Percentiles rank a stretch among this genome's conserved stretches.
Conservation (phyloP, 495 filamentous ascomycete genomes). For the Bacidia rubella region DNA sequence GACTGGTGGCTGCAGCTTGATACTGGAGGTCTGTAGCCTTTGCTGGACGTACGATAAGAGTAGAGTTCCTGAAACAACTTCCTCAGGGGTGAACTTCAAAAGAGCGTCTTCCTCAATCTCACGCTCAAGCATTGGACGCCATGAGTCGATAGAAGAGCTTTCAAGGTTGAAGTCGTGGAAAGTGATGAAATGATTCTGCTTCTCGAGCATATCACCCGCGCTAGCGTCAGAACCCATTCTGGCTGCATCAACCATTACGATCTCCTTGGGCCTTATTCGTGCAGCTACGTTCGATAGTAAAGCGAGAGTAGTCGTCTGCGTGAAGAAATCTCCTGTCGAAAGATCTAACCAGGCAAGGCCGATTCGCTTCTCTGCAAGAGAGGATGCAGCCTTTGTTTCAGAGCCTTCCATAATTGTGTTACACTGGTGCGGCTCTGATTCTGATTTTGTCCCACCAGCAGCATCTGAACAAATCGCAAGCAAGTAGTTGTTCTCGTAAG, state of each 20-base stretch:
- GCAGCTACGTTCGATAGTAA: constrained; percentile 66
- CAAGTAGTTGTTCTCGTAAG: constrained; percentile 82
- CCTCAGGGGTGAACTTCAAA: constrained; percentile 32
- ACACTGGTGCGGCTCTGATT: no score
- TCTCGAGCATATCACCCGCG: constrained; percentile 26
- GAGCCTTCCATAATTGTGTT: constrained; percentile 6
- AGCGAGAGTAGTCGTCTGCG: constrained; percentile 59
- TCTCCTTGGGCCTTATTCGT: constrained; percentile 71
- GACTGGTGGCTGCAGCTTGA: constrained; percentile 74
- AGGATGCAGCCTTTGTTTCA: constrained; percentile 18
- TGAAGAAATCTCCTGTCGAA: constrained; percentile 87
- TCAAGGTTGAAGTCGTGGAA: constrained; percentile 33
- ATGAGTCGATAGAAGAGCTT: constrained; percentile 45
- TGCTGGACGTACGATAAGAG: constrained; percentile 72
- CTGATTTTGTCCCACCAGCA: constrained; percentile 1
- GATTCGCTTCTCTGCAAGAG: constrained; percentile 34
- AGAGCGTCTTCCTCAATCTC: constrained; percentile 31
- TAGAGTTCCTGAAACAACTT: constrained; percentile 52
- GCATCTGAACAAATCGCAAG: constrained; percentile 49
- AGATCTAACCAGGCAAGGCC: constrained; percentile 91
- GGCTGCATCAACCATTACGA: constrained; percentile 57
- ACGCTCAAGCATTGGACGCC: constrained; percentile 64
- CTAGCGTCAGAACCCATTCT: constrained; percentile 31
- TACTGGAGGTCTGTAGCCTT: constrained; percentile 60
- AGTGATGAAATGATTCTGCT: constrained; percentile 46